Base-by-base conservation (phyloP, 2,329 filamentous ascomycete genomes). In the Aspergillus puulaauensis region DNA sequence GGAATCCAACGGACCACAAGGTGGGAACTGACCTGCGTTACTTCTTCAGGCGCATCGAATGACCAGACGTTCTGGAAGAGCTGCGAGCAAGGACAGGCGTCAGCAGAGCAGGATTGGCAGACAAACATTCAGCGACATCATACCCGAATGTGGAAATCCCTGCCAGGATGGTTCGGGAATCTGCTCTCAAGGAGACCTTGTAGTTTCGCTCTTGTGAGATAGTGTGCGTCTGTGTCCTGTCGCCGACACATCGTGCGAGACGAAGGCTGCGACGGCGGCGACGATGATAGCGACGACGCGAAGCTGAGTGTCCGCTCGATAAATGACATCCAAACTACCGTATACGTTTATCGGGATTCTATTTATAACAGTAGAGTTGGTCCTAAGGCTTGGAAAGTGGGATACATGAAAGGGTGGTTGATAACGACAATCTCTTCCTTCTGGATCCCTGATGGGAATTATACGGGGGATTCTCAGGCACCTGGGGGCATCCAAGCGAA, bases 61-160 rank as follows among this genome's bases (percentile, higher is more conserved):
- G 56, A 60, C 58, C 60, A 65, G 11, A 60, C 41, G 33, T 64
- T 58, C 27, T 63, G 52, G 52, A 60, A 50, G 48, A 63, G 47
- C 60, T 66, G 35, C 12, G 51, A 52, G 31, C 57, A 48, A 58
- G 46, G 15, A 9, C 14, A 12, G 24, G 12, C 11, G 52, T 55
- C 54, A 56, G 54, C 39, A 46, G 41, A 11, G 17, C 48, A 24
- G 37, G 23, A n/a, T 17, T 37, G 24, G 39, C 39, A 41, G 9
- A 17, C 14, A 27, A 23, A 9, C 15, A 1, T 9, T 19, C 19
- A n/a, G 19, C 21, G 44, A 17, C 53, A 40, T 23, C 51, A 49
- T 63, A 66, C 65, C 52, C 61, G 50, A 31, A 67, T 67, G 44
- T 65, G 56, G 15, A 67, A 65, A 15, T 66, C 55, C 19, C 64